Conservation (phyloP, 805 yeast species). For the Saccharomycopsis oosterbeekiorum region DNA sequence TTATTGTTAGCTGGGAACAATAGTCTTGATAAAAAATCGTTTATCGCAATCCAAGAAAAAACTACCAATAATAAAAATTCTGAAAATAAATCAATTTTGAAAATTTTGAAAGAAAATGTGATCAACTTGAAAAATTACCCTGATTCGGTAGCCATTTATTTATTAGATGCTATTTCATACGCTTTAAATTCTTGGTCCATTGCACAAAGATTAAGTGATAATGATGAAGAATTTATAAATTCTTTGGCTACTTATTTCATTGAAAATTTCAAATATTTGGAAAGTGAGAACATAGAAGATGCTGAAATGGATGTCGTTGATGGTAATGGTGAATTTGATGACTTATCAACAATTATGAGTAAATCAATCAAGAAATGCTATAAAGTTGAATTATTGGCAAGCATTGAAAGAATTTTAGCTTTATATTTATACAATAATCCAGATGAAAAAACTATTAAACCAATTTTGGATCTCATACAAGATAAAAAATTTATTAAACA, state of each 20-base stretch:
- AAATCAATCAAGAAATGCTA: constrained; percentile 35
- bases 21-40: not conserved
- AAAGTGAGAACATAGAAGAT: not conserved
- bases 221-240: constrained; percentile 33
- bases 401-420: constrained; percentile 68
- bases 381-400: constrained; percentile 49
- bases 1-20: constrained; percentile 48
- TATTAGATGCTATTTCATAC: constrained; percentile 62
- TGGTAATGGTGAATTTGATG: constrained; percentile 5
- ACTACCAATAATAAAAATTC: not conserved
- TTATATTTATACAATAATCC: constrained; percentile 54
- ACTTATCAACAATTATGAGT: constrained; percentile 4
- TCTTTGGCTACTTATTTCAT: constrained; percentile 23
- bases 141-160: constrained; percentile 50
- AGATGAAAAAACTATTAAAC: constrained; percentile 30
- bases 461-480: constrained; percentile 35
- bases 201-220: constrained; percentile 39
- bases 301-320: not conserved
- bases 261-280: constrained; percentile 13
- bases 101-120: constrained; percentile 46
- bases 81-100: constrained; percentile 35
- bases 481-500: constrained; percentile 27
- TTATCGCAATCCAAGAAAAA: not conserved
- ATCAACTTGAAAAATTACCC: constrained; percentile 46
- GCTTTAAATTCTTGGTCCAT: constrained; percentile 76